Evolutionary conservation across 495 filamentous ascomycete species (phyloP), one percentile per base, ranked within the genome.

Genomic region (Aspergillus panamensis): DNA sequence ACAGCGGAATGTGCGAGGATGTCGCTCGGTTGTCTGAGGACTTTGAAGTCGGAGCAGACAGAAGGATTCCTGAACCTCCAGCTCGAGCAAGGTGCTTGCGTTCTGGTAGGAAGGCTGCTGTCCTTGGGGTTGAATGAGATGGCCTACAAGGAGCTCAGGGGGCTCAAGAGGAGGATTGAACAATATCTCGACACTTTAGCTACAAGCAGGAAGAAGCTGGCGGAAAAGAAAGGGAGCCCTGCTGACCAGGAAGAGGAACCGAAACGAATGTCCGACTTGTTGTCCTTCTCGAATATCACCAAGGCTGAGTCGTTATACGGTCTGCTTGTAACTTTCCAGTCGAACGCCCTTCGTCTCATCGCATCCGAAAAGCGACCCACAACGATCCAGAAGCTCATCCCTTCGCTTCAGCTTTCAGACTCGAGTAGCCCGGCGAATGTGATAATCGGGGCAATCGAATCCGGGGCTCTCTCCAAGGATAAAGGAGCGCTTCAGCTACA

Each of bases 61-160:
- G 64, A 69, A 71, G 57, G 73, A 61, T 68, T 83, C 14, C 83
- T 86, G 8, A 81, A 79, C 35, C 73, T 93, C 50, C 92, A 97
- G 60, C 74, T 96, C 3, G 93, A 97, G 65, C 86, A 84, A 56
- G 94, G 90, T 7, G 88, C 91, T 71, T 88, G 89, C 43, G 84
- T 87, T 8, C 75, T 98, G 40, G 75, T 88, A 21, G 83, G 81
- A 40, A 92, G 86, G 61, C 71, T 96, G 16, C 77, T 96, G 7
- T 80, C 82, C 1, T 71, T 96, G 47, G 86, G 86, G 13, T 68
- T 95, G 55, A 84, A 90, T 53, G 87, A 90, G 14, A 69, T 87
- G 55, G 94, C 93, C 6, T 72, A 86, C 54, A 90, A 87, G 62
- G 92, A 97, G 70, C 69, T 96, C 33, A 77, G 84, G 40, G 63